Conservation (phyloP, 2,329 filamentous ascomycete genomes). For the Triangularia verruculosa region DNA sequence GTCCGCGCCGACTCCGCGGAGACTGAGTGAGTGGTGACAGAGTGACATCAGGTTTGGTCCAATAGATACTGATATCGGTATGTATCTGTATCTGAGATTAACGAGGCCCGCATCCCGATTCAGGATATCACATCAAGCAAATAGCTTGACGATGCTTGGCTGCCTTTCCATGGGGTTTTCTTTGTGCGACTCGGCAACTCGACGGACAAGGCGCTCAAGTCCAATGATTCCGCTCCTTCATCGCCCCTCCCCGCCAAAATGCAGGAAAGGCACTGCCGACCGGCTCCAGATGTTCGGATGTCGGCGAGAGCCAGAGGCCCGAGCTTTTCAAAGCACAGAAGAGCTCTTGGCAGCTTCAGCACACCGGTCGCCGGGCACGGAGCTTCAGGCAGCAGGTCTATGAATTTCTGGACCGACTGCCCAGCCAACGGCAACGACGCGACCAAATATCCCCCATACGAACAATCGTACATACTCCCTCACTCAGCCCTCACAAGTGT, state of each 20-base stretch:
- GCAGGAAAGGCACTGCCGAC: constrained; percentile 4
- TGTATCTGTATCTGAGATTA: not conserved
- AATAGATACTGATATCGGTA: not conserved
- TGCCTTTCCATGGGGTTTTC: not conserved
- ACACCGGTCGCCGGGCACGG: not conserved
- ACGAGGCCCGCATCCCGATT: not conserved
- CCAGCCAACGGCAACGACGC: not conserved
- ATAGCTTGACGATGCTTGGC: not conserved
- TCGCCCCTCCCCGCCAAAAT: not conserved
- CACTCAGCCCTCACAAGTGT: not conserved
- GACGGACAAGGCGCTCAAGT: not conserved
- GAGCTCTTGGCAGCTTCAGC: constrained; percentile 11
- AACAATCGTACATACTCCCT: not conserved
- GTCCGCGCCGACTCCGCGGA: constrained; percentile 9
- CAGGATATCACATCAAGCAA: not conserved
- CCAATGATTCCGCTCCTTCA: not conserved
- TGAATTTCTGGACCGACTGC: not conserved
- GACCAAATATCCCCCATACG: not conserved
- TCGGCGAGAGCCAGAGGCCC: constrained; percentile 11
- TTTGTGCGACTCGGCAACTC: not conserved
- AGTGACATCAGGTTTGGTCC: constrained; percentile 11
- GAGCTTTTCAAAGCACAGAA: constrained; percentile 1
- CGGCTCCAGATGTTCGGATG: constrained; percentile 9
- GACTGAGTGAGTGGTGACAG: not conserved
- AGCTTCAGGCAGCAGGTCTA: not conserved